These are phyloP conservation scores for Prunus yedoensis DNA, from an alignment of 331 rosid species.

Conservation along the genomic window DNA sequence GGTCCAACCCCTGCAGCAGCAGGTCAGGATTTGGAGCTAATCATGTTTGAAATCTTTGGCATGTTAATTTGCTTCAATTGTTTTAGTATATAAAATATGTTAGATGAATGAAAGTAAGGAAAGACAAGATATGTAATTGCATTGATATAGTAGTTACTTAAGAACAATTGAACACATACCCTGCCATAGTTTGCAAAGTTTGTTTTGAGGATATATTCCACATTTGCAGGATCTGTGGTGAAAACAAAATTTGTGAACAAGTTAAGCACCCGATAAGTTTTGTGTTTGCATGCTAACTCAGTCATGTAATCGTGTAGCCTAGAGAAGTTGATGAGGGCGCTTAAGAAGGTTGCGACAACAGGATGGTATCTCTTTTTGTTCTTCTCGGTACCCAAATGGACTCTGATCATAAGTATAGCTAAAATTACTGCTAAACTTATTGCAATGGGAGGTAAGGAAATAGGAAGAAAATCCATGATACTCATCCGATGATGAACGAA, in stretches of 20 bases:
- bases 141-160: too few relatives aligned
- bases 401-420: slow-evolving; percentile 6
- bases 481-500: too few relatives aligned
- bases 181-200: slow-evolving; percentile 49
- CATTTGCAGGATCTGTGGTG: slow-evolving; percentile 49
- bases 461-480: not conserved
- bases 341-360: slow-evolving; percentile 29
- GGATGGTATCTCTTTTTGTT: slow-evolving; percentile 40
- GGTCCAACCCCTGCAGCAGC: slow-evolving; percentile 18
- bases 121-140: too few relatives aligned
- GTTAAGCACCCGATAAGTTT: slow-evolving; percentile 39
- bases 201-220: slow-evolving; percentile 40
- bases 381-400: not conserved
- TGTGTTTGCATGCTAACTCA: slow-evolving; percentile 28
- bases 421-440: slow-evolving; percentile 3
- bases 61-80: too few relatives aligned
- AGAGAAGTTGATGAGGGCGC: slow-evolving; percentile 29
- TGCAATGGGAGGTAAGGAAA: not conserved
- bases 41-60: too few relatives aligned
- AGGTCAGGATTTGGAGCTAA: not conserved
- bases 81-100: too few relatives aligned
- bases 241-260: slow-evolving; percentile 30
- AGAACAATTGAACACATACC: slow-evolving; percentile 27
- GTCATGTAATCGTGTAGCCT: slow-evolving; percentile 45
- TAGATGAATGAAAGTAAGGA: too few relatives aligned